phyloP scores from a whole-genome alignment of 768 basidiomycete genomes.

The Phylloporus scabripes region DNA sequence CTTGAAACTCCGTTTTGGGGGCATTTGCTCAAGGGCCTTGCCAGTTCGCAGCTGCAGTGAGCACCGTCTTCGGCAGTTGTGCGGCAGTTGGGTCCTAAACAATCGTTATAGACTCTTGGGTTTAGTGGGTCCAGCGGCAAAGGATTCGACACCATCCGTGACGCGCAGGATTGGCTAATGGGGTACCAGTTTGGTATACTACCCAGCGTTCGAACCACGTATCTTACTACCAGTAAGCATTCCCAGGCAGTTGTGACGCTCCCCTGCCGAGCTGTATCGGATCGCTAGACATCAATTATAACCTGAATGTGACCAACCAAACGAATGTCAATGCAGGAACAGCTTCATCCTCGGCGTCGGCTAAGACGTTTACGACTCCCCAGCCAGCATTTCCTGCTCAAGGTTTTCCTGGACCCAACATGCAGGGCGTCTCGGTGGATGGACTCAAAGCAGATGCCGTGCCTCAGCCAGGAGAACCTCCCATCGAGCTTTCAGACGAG shows the following conservation, averaged over 20 bases:
- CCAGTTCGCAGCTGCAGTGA: constrained; percentile 24
- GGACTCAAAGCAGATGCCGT: not conserved
- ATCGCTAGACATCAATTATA: constrained; percentile 18
- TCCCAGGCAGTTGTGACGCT: not conserved
- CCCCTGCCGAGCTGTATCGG: not conserved
- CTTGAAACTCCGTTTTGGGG: not conserved
- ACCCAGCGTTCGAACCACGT: constrained; percentile 4
- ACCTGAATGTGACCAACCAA: constrained; percentile 11
- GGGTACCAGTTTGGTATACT: constrained; percentile 10
- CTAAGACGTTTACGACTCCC: not conserved
- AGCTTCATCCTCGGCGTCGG: constrained; percentile 4
- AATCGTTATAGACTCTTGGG: constrained; percentile 20
- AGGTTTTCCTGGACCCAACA: not conserved
- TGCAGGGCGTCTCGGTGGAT: not conserved
- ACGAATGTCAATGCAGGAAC: not conserved
- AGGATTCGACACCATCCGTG: constrained; percentile 27
- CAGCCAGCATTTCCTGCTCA: not conserved
- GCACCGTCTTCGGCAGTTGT: not conserved
- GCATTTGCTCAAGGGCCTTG: not conserved
- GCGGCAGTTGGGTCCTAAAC: not conserved
- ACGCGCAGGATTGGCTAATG: constrained; percentile 24
- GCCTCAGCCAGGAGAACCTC: constrained; percentile 1
- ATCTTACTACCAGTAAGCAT: constrained; percentile 18
- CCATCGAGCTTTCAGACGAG: constrained; percentile 32
- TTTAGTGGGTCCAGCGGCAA: constrained; percentile 30